Base-by-base conservation (phyloP, 2,329 filamentous ascomycete species). In the Rutstroemia sp. region DNA sequence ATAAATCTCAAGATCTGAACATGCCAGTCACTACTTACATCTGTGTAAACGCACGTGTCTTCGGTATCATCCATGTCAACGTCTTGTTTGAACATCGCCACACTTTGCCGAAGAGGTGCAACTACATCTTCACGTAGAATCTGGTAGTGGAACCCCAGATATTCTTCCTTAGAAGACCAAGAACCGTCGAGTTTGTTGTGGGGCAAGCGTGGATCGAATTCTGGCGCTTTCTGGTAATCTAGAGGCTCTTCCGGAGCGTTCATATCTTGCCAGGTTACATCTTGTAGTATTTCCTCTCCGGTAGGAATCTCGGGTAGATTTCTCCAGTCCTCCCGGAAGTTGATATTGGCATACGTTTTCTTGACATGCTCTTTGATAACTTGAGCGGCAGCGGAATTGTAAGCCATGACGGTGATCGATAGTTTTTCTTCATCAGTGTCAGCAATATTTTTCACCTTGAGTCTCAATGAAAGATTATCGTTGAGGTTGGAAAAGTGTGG, bases 91-190 rank as follows among this genome's bases (percentile, higher is more conserved):
- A 87, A 78, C 12, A 76, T 71, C 0, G 73, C 71, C 1, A 95
- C 78, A 0, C 88, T 84, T 59, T 82, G 78, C 6, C 90, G 80
- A 0, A 96, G 75, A 1, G 84, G 79, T 12, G 86, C 80, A 3
- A 88, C 74, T 0, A 83, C 81, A 66, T 96, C 90, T 65, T 90
- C 87, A 2, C 91, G 79, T 7, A 90, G 76, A 1, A 96, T 78
- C 3, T 82, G 75, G 66, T 94, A 95, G 50, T 95, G 88, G 0
- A 82, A 79, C 34, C 81, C 74, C 0, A 96, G 74, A 57, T 95
- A 96, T 0, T 77, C 74, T 1, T 82, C 76, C 47, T 81, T 85
- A 4, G 76, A 81, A 0, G 71, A 60, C 76, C 85, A 92, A 0
- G 83, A 73, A 0, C 75, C 75, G 0, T 78, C 60, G 19, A 84